Evolutionary conservation across 352 stramenopile genomes (phyloP), one percentile per base, ranked within the genome.

Genomic region (Phytopythium cucurbitacearum): DNA sequence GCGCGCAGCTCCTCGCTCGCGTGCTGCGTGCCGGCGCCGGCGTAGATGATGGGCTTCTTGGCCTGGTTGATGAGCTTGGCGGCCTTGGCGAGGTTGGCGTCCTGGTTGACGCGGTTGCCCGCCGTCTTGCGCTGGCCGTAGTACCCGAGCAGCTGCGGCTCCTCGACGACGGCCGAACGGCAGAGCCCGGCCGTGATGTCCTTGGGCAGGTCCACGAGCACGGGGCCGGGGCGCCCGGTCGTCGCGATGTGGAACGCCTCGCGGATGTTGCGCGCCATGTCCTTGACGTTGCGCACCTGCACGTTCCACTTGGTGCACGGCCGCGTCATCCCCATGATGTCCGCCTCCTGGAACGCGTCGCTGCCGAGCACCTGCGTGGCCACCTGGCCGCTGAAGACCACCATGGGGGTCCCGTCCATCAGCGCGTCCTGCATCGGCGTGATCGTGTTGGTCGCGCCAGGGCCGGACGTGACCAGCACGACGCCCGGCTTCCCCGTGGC

Each of bases 271-370:
- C 95, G 86, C 7, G 95, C 93, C 53, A 98, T 69, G 64, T 98
- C 95, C 43, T 96, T 96, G 21, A 97, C 90, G 67, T 89, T 89
- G 52, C 95, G 97, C 64, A 98, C 96, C 65, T 98, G 91, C 60
- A 98, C 94, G 60, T 97, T 98, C 92, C 92, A 98, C 83, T 98
- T 98, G 57, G 94, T 98, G 62, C 89, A 97, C 28, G 92, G 91
- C 15, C 76, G 84, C 39, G 63, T 97, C 74, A 91, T 94, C 40
- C 85, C 85, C 50, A 94, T 51, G 36, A 94, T 76, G 56, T 94
- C 85, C 28, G 84, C 83, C 46, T 90, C 87, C 62, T 98, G 94
- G 70, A 98, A 98, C 34, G 94, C 94, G 71, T 97, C 94, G 51
- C 71, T 94, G 44, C 80, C 73, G 8, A 97, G 89, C 57, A 97